These are phyloP conservation scores for Penicillium taxi DNA, from an alignment of 495 filamentous ascomycete genomes.

Conservation along the genomic window DNA sequence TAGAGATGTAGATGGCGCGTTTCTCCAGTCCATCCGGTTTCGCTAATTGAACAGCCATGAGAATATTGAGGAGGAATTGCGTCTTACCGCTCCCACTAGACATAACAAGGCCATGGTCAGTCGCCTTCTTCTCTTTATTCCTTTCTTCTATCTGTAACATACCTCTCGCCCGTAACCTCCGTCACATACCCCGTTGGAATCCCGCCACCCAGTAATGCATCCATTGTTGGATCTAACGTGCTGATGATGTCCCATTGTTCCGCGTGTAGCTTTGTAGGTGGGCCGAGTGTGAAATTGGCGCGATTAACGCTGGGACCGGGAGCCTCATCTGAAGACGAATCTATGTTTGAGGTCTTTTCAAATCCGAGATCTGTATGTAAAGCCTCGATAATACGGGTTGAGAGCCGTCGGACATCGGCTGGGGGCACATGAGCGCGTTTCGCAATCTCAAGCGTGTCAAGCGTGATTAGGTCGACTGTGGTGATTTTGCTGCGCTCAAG, in stretches of 20 bases:
- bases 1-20: conserved; percentile 86
- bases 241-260: conserved; percentile 59
- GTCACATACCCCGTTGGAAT: conserved; percentile 75
- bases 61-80: conserved; percentile 82
- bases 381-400: conserved; percentile 51
- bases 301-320: conserved; percentile 22
- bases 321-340: conserved; percentile 6
- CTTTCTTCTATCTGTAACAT: conserved; percentile 3
- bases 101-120: conserved; percentile 13
- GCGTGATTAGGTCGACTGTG: conserved; percentile 76
- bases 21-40: conserved; percentile 59
- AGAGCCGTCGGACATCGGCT: conserved; percentile 66
- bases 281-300: conserved; percentile 10
- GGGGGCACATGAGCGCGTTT: conserved; percentile 78
- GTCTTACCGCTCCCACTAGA: conserved; percentile 86
- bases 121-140: background rate
- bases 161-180: conserved; percentile 89
- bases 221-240: conserved; percentile 67
- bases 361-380: conserved; percentile 59
- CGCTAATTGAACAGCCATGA: conserved; percentile 74
- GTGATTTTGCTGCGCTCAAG: conserved; percentile 69
- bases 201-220: conserved; percentile 74
- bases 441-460: conserved; percentile 75
- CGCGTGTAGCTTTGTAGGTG: conserved; percentile 25
- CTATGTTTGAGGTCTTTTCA: conserved; percentile 15